Evolutionary conservation across 2,329 filamentous ascomycete genomes (phyloP).

Genomic region (Cordyceps javanica): DNA sequence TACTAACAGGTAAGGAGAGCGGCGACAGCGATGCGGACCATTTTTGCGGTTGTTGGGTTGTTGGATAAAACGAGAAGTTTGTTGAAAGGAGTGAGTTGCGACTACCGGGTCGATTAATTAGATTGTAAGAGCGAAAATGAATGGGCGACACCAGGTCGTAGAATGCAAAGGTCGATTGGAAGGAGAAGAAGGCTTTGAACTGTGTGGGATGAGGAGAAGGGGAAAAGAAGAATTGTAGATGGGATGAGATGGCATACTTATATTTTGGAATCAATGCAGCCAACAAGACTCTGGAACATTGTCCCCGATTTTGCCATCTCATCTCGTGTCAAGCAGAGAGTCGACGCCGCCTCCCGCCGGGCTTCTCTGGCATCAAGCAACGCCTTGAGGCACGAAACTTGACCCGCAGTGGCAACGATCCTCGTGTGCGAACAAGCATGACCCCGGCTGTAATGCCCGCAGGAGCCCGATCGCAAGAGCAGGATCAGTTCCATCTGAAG

Average conservation of each 20-base stretch:
- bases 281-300: neutral
- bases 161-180: neutral
- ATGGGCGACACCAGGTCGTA: conserved; percentile 10
- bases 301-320: neutral
- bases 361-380: too few relatives aligned
- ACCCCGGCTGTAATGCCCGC: neutral
- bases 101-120: conserved; percentile 10
- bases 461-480: neutral
- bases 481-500: neutral
- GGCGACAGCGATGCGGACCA: conserved; percentile 22
- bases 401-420: neutral
- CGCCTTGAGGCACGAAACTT: neutral
- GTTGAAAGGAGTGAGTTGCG: neutral
- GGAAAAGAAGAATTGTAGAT: neutral
- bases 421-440: too few relatives aligned
- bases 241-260: neutral
- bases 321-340: neutral
- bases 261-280: neutral
- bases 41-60: conserved; percentile 24
- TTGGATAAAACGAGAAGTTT: neutral
- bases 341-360: too few relatives aligned
- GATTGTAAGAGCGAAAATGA: neutral
- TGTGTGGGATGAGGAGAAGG: neutral
- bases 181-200: neutral
- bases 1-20: conserved; percentile 21